Base-by-base conservation (phyloP, 192 early-diverging fungal species). In the Gryganskiella cystojenkinii region DNA sequence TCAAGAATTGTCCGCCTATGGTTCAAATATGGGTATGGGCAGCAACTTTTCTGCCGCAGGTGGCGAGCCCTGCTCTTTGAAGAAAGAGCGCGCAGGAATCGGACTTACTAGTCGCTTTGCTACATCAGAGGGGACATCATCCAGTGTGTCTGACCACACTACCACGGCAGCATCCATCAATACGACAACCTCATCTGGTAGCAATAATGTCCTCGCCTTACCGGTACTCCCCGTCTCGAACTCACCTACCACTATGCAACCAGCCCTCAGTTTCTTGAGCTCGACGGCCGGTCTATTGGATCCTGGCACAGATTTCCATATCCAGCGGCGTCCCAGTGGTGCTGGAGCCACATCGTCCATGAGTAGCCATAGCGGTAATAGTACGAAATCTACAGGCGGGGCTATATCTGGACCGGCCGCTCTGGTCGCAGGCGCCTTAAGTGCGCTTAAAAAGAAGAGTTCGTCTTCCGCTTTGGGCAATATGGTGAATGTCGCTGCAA, bases 381-480 rank as follows among this genome's bases (percentile, higher is more conserved):
- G 17, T n/a, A 54, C 24, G 27, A 19, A 45, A 24, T 13, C 13
- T 22, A 11, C 33, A 4, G 15, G 22, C 14, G 49, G 8, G 17
- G 40, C 42, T 14, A 15, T 15, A 45, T 13, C 20, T 17, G 40
- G 27, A 30, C 17, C 73, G 24, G 37, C 10, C 20, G 61, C 51
- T 24, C 43, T 68, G 33, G 60, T 68, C 14, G 53, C 40, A 25
- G 53, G 34, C 3, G 73, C 73, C 1, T 22, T 76, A 24, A 53
- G 54, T 0, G 65, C 53, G 2, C 58, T 76, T 30, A 76, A 58
- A 22, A 62, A 76, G 33, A 76, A 67, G 60, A 43, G 46, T 2
- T 75, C 71, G 24, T 22, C 25, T 15, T 27, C 64, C 6, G 43
- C 22, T 2, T 43, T 75, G 71, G 56, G 34, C 7, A 13, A 50